Conservation (phyloP, 192 early-diverging fungal species). For the Backusella sp. region DNA sequence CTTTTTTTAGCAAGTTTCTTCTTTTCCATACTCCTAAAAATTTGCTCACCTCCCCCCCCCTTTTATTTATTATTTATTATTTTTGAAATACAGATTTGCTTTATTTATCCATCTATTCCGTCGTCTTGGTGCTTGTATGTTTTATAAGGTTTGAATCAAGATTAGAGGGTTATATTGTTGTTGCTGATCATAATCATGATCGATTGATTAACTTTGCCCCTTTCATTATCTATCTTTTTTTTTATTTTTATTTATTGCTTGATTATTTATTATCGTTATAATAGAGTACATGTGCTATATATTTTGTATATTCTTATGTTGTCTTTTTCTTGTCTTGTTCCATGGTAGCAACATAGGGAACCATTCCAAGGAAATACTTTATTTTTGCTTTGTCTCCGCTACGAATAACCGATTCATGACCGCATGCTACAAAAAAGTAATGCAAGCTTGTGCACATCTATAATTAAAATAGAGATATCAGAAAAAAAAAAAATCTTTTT, state of each 20-base stretch:
- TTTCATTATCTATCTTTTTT: neutral
- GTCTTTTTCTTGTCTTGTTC: neutral
- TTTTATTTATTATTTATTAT: constrained; percentile 1
- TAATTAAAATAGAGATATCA: neutral
- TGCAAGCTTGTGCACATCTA: constrained; percentile 35
- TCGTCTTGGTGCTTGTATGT: neutral
- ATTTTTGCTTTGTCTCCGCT: neutral
- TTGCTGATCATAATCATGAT: neutral
- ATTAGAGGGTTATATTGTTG: neutral
- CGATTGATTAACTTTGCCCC: neutral
- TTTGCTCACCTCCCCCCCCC: neutral
- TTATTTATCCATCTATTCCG: neutral
- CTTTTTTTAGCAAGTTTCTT: constrained; percentile 2
- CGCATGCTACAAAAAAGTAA: constrained; percentile 27
- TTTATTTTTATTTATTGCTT: neutral
- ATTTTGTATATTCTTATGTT: neutral
- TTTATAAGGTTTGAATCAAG: neutral
- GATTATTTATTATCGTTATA: neutral
- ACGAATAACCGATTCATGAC: constrained; percentile 12
- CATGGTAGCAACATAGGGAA: neutral
- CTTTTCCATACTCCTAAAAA: neutral
- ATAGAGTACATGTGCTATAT: neutral
- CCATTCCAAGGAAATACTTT: neutral
- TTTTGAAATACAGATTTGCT: neutral
- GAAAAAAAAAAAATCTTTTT: constrained; percentile 3